A percentile compares a stretch with the other conserved stretches of the same genome.
These are phyloP conservation scores for Geranium rotundifolium DNA, from an alignment of 345 rosid species.

Conservation along the genomic window DNA sequence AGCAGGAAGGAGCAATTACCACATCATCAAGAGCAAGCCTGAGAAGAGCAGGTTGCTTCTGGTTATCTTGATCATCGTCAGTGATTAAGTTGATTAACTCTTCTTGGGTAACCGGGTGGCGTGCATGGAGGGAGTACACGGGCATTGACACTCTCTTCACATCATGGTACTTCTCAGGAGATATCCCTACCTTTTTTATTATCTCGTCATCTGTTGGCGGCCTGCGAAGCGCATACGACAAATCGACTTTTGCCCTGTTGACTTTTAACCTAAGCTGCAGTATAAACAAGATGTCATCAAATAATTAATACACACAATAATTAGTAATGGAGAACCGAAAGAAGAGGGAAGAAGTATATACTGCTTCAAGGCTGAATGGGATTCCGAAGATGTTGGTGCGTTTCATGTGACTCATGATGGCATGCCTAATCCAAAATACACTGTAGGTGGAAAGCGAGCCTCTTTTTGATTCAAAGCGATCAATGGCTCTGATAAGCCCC, in stretches of 20 bases:
- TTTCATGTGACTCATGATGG: slow-evolving; percentile 81
- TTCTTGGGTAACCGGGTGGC: slow-evolving; percentile 68
- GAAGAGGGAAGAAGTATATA: slow-evolving; percentile 18
- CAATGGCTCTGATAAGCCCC: slow-evolving; percentile 88
- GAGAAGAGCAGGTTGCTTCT: slow-evolving; percentile 71
- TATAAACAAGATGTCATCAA: not conserved
- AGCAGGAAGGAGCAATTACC: slow-evolving; percentile 24
- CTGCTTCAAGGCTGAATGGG: slow-evolving; percentile 90
- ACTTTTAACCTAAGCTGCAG: slow-evolving; percentile 74
- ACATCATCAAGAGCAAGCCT: slow-evolving; percentile 98
- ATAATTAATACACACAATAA: not conserved
- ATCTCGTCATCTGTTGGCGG: slow-evolving; percentile 67
- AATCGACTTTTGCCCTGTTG: slow-evolving; percentile 54
- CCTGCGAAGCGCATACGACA: slow-evolving; percentile 52
- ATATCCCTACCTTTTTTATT: slow-evolving; percentile 43
- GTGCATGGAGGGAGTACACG: slow-evolving; percentile 61
- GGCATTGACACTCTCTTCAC: slow-evolving; percentile 71
- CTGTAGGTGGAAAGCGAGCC: slow-evolving; percentile 75
- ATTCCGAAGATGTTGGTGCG: slow-evolving; percentile 73
- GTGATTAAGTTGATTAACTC: slow-evolving; percentile 67
- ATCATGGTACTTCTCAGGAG: slow-evolving; percentile 77
- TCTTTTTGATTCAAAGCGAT: slow-evolving; percentile 79
- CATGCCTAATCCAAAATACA: slow-evolving; percentile 91
- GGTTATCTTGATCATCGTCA: slow-evolving; percentile 20
- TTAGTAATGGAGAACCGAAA: not conserved